phyloP scores from a whole-genome alignment of 2,329 filamentous ascomycete species.

The Nakataea oryzae region DNA sequence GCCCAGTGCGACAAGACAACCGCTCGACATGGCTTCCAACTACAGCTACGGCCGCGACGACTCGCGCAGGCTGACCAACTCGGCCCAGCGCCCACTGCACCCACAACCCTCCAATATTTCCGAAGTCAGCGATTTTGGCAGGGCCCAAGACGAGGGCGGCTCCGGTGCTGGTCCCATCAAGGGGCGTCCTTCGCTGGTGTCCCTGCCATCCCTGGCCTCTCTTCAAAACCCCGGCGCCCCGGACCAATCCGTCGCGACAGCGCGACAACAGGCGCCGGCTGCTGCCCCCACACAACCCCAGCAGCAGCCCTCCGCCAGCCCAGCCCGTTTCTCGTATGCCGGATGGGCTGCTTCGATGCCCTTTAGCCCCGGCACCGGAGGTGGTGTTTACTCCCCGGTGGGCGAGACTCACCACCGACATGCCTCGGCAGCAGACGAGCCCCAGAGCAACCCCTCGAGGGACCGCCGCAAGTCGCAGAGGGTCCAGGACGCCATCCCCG shows the following conservation, averaged over 20 bases:
- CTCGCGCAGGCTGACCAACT: not conserved
- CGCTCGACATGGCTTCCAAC: not conserved
- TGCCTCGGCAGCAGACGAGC: not conserved
- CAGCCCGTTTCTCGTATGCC: not conserved
- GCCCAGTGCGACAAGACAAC: not conserved
- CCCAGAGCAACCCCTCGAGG: not conserved
- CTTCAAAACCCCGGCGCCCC: slow-evolving; percentile 3
- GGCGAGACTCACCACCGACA: not conserved
- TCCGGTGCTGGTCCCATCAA: slow-evolving; percentile 7
- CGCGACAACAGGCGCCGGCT: not conserved
- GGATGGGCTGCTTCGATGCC: not conserved
- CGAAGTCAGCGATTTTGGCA: slow-evolving; percentile 18
- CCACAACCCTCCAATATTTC: slow-evolving; percentile 17
- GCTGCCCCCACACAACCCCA: not conserved
- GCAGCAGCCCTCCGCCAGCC: not conserved
- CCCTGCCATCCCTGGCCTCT: slow-evolving; percentile 20
- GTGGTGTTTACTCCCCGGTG: not conserved
- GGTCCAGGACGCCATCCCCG: not conserved
- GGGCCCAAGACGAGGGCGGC: slow-evolving; percentile 38
- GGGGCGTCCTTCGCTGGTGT: slow-evolving; percentile 26
- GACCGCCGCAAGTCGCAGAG: not conserved
- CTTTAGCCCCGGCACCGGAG: not conserved
- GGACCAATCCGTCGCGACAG: not conserved
- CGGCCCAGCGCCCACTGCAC: not conserved
- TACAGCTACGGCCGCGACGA: not conserved